A percentile compares a stretch with the other conserved stretches of the same genome.
Conservation (phyloP, 1,139 yeast species). For the Zygoascus meyerae region DNA sequence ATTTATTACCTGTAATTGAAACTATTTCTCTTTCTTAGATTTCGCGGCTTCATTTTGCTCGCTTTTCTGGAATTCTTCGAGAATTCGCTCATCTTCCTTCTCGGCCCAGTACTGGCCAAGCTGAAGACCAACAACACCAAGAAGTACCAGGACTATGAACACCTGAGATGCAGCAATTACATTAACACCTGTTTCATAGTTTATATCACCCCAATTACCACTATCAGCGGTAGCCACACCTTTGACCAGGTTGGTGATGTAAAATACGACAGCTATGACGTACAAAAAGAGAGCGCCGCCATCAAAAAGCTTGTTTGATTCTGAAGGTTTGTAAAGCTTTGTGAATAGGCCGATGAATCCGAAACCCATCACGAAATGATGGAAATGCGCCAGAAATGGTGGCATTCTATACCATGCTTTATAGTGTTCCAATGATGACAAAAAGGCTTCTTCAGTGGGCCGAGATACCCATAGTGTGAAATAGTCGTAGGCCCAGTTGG, state of each 20-base stretch:
- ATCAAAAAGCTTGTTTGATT: conserved; percentile 80
- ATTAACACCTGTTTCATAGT: conserved; percentile 75
- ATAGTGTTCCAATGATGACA: conserved; percentile 65
- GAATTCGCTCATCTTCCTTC: conserved; percentile 53
- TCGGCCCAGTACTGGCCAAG: conserved; percentile 87
- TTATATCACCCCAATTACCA: conserved; percentile 93
- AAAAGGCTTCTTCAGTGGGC: conserved; percentile 51
- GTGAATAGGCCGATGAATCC: conserved; percentile 71
- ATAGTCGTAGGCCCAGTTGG: conserved; percentile 78
- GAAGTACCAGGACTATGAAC: conserved; percentile 62
- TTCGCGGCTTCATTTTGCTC: conserved; percentile 22
- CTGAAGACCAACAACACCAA: conserved; percentile 79
- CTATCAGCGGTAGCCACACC: conserved; percentile 66
- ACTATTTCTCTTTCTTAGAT: neutral
- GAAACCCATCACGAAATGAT: conserved; percentile 52
- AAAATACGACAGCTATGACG: conserved; percentile 68
- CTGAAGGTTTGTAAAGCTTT: conserved; percentile 79
- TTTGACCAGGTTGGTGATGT: conserved; percentile 77
- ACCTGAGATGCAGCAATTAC: conserved; percentile 88
- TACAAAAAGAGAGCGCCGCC: conserved; percentile 74
- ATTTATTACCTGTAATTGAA: neutral
- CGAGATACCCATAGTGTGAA: conserved; percentile 61
- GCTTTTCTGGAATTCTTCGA: conserved; percentile 24
- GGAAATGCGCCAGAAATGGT: conserved; percentile 48
- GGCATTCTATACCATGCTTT: conserved; percentile 65